phyloP scores from a whole-genome alignment of 1,139 yeast species.

The Blastobotrys raffinosifermentans region DNA sequence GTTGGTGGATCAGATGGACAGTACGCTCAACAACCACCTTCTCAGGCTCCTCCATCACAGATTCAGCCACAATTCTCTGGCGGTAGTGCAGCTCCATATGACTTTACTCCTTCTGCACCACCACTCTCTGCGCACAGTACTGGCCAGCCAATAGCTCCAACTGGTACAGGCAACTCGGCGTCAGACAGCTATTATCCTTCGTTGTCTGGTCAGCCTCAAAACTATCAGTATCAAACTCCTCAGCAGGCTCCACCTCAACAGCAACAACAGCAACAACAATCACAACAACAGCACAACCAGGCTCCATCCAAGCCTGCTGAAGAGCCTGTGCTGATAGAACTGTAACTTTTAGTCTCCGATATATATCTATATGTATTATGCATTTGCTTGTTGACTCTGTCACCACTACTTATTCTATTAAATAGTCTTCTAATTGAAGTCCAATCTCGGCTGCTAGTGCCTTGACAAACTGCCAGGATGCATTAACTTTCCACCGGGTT shows the following conservation, averaged over 20 bases:
- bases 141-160: conserved; percentile 7
- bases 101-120: conserved; percentile 10
- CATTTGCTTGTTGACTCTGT: not conserved
- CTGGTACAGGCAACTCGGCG: conserved; percentile 6
- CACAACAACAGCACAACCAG: conserved; percentile 8
- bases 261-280: conserved; percentile 9
- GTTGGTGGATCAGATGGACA: not conserved
- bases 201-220: conserved; percentile 5
- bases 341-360: conserved; percentile 13
- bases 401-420: conserved; percentile 28
- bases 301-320: conserved; percentile 16
- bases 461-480: conserved; percentile 48
- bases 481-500: conserved; percentile 60
- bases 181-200: conserved; percentile 3
- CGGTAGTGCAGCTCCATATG: conserved; percentile 1
- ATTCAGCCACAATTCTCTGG: conserved; percentile 2
- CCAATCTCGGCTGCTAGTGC: conserved; percentile 47
- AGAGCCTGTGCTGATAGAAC: conserved; percentile 28
- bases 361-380: not conserved
- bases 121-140: not conserved
- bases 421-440: conserved; percentile 50
- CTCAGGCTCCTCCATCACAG: conserved; percentile 1
- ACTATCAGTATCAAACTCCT: conserved; percentile 7
- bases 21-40: not conserved
- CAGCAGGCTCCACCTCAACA: conserved; percentile 9